Evolutionary conservation across 2,329 filamentous ascomycete genomes (phyloP).

Genomic region (Clonostachys solani): DNA sequence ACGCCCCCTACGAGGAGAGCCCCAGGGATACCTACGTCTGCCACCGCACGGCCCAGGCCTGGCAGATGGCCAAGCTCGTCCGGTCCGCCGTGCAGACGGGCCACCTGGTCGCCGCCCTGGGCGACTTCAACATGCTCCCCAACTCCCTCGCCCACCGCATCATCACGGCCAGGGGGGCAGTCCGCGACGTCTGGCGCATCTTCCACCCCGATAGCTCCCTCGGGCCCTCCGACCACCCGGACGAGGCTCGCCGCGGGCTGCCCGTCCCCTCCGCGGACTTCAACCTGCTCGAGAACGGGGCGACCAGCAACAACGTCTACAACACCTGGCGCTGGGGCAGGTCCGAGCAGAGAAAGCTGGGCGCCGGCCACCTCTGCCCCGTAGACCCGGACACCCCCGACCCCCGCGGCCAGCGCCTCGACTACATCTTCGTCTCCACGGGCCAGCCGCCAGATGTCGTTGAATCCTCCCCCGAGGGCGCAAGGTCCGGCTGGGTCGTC

Average conservation of each 20-base stretch:
- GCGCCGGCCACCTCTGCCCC: conserved; percentile 48
- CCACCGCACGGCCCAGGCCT: conserved; percentile 88
- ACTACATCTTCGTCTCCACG: conserved; percentile 85
- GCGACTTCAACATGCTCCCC: conserved; percentile 97
- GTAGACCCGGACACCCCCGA: conserved; percentile 66
- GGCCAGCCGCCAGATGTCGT: conserved; percentile 19
- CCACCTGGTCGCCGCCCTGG: conserved; percentile 79
- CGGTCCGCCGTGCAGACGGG: conserved; percentile 75
- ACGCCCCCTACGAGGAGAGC: conserved; percentile 81
- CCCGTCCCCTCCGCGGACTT: conserved; percentile 71
- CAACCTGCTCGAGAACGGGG: conserved; percentile 78
- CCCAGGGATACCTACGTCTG: conserved; percentile 82
- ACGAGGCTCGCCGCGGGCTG: conserved; percentile 58
- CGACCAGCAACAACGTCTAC: conserved; percentile 78
- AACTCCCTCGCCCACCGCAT: conserved; percentile 78
- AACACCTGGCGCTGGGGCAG: conserved; percentile 95
- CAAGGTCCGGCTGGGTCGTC: conserved; percentile 59
- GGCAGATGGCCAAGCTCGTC: conserved; percentile 90
- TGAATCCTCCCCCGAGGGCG: not conserved
- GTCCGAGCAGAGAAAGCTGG: conserved; percentile 61
- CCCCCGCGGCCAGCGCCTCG: conserved; percentile 76
- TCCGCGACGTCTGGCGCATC: conserved; percentile 80
- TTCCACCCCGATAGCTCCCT: conserved; percentile 81
- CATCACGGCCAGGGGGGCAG: conserved; percentile 72
- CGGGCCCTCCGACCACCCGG: conserved; percentile 63